phyloP scores from a whole-genome alignment of 2,329 filamentous ascomycete genomes.

The Fusarium avenaceum region DNA sequence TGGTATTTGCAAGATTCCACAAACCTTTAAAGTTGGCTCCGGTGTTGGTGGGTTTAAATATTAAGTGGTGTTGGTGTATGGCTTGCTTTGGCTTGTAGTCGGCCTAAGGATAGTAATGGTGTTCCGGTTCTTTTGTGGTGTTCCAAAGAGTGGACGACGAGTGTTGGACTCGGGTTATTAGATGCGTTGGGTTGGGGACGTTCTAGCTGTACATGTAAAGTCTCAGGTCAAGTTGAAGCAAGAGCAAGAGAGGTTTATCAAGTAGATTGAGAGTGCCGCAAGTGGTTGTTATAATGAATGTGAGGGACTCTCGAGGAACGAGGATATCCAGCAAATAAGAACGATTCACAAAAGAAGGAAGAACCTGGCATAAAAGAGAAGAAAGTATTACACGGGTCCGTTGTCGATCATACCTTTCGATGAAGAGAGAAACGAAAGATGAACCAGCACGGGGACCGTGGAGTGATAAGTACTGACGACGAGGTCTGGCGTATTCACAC shows the following conservation, averaged over 20 bases:
- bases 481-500: constrained; percentile 53
- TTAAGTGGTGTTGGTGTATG: constrained; percentile 49
- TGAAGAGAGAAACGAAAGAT: constrained; percentile 52
- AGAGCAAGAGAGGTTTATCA: constrained; percentile 39
- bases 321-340: constrained; percentile 59
- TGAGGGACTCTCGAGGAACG: constrained; percentile 56
- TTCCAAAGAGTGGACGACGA: constrained; percentile 60
- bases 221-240: constrained; percentile 40
- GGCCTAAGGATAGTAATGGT: constrained; percentile 47
- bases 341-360: constrained; percentile 64
- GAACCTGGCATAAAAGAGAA: constrained; percentile 64
- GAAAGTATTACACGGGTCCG: constrained; percentile 61
- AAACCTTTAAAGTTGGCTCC: constrained; percentile 42
- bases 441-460: constrained; percentile 59
- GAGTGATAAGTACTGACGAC: constrained; percentile 63
- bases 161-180: constrained; percentile 52
- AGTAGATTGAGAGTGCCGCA: constrained; percentile 44
- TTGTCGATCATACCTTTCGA: constrained; percentile 63
- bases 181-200: constrained; percentile 48
- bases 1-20: constrained; percentile 42
- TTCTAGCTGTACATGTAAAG: constrained; percentile 52
- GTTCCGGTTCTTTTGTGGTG: constrained; percentile 45
- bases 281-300: constrained; percentile 56
- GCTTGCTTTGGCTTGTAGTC: constrained; percentile 43
- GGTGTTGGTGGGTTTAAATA: constrained; percentile 44